A percentile compares a stretch with the other conserved stretches of the same genome.
phyloP scores from a whole-genome alignment of 371 early-diverging fungal species.

The Mortierella sp. region DNA sequence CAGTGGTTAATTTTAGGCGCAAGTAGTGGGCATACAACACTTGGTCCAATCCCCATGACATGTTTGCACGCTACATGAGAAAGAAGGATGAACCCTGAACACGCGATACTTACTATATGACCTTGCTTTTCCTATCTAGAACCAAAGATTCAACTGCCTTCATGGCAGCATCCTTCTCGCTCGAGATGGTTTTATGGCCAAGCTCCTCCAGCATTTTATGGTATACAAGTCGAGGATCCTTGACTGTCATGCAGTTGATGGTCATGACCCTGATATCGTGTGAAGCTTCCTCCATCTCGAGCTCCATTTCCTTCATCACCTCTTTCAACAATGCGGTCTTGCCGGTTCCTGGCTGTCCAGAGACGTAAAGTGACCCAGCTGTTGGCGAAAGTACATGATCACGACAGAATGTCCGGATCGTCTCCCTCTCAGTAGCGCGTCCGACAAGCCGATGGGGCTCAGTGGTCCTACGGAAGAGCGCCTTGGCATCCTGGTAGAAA shows the following conservation, averaged over 20 bases:
- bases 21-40: too few species aligned
- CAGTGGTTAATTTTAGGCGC: too few species aligned
- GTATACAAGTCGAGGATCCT: slow-evolving; percentile 77
- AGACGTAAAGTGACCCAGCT: slow-evolving; percentile 80
- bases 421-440: slow-evolving; percentile 71
- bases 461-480: slow-evolving; percentile 69
- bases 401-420: slow-evolving; percentile 66
- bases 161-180: slow-evolving; percentile 36
- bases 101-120: slow-evolving; percentile 58
- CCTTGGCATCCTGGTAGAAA: slow-evolving; percentile 62
- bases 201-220: slow-evolving; percentile 66
- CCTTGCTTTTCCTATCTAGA: slow-evolving; percentile 42
- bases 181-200: slow-evolving; percentile 14
- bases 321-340: slow-evolving; percentile 88
- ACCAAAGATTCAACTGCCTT: slow-evolving; percentile 51
- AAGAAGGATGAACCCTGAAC: too few species aligned
- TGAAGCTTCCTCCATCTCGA: slow-evolving; percentile 22
- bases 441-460: slow-evolving; percentile 79
- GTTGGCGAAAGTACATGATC: slow-evolving; percentile 52
- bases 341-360: slow-evolving; percentile 94
- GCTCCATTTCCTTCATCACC: slow-evolving; percentile 57
- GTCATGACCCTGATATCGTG: slow-evolving; percentile 62
- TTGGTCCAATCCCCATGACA: too few species aligned
- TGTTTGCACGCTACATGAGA: too few species aligned
- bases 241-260: slow-evolving; percentile 88